phyloP scores from a whole-genome alignment of 139 green algal species.

The Limnomonas spitsbergensis region DNA sequence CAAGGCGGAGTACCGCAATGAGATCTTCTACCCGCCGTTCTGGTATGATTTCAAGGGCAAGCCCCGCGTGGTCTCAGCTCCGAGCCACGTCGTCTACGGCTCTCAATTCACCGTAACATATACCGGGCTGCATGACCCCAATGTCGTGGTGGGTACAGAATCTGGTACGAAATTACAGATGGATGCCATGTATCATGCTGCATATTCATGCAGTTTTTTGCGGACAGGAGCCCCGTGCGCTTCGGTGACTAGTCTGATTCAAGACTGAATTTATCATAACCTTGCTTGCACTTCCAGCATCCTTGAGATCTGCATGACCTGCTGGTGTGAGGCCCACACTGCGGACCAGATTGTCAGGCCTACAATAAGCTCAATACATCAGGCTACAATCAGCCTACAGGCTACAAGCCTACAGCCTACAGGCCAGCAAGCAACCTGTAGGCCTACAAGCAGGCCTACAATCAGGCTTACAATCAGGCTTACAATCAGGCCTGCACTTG shows the following conservation, averaged over 20 bases:
- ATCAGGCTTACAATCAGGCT: background rate
- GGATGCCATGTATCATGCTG: too few relatives aligned
- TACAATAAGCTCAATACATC: too few relatives aligned
- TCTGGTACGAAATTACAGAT: too few relatives aligned
- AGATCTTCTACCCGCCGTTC: constrained; percentile 37
- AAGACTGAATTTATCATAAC: background rate
- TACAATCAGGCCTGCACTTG: background rate
- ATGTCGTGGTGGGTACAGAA: background rate
- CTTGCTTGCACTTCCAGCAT: background rate
- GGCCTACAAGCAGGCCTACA: background rate
- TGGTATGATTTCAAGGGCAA: constrained; percentile 24
- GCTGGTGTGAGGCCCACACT: too few relatives aligned
- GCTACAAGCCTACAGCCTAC: too few relatives aligned
- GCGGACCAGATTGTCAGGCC: too few relatives aligned
- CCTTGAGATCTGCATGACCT: too few relatives aligned
- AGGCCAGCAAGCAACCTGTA: background rate
- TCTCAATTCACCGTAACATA: too few relatives aligned
- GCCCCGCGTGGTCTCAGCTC: constrained; percentile 10
- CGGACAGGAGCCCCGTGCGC: too few relatives aligned
- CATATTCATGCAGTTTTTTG: too few relatives aligned
- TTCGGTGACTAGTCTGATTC: background rate
- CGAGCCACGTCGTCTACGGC: background rate
- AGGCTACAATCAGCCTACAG: too few relatives aligned
- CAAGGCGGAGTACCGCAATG: constrained; percentile 35
- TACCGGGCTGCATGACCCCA: background rate